Percentiles rank a stretch among this genome's conserved stretches.
These are phyloP conservation scores for Calonectria fujianensis DNA, from an alignment of 2,329 filamentous ascomycete species.

Conservation along the genomic window DNA sequence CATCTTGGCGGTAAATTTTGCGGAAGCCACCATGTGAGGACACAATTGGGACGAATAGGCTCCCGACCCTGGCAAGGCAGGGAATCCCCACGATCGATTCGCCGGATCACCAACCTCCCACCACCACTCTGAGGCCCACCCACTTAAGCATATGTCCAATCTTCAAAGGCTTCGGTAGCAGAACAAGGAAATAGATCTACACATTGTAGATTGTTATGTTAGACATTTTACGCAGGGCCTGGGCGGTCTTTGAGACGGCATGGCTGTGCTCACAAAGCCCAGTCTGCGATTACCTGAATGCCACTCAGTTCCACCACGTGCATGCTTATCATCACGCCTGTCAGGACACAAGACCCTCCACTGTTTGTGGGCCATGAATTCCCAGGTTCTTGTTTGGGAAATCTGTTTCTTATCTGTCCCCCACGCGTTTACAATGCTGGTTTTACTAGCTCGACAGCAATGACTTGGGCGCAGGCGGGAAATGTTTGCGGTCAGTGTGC, in stretches of 20 bases:
- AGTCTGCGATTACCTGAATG: conserved; percentile 3
- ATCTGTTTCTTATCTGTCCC: not conserved
- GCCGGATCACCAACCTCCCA: conserved; percentile 4
- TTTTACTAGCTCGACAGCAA: conserved; percentile 1
- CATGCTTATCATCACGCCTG: conserved; percentile 33
- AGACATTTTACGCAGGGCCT: not conserved
- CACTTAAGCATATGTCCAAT: conserved; percentile 34
- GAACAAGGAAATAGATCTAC: conserved; percentile 13
- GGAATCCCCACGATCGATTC: conserved; percentile 14
- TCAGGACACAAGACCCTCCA: conserved; percentile 24
- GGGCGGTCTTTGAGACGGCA: not conserved
- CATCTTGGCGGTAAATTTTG: not conserved
- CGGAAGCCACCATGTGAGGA: conserved; percentile 18
- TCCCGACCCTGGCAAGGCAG: conserved; percentile 3
- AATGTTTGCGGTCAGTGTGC: conserved; percentile 11
- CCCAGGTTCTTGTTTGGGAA: conserved; percentile 29
- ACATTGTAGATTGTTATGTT: not conserved
- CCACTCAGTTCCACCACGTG: conserved; percentile 41
- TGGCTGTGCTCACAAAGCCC: not conserved
- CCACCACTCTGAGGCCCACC: conserved; percentile 3
- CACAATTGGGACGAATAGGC: not conserved
- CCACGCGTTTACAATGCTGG: conserved; percentile 26
- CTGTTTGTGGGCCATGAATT: conserved; percentile 10
- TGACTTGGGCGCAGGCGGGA: not conserved
- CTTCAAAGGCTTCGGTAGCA: conserved; percentile 2